Conservation (phyloP, 495 filamentous ascomycete genomes). For the Paragyromitra xinjiangensis region DNA sequence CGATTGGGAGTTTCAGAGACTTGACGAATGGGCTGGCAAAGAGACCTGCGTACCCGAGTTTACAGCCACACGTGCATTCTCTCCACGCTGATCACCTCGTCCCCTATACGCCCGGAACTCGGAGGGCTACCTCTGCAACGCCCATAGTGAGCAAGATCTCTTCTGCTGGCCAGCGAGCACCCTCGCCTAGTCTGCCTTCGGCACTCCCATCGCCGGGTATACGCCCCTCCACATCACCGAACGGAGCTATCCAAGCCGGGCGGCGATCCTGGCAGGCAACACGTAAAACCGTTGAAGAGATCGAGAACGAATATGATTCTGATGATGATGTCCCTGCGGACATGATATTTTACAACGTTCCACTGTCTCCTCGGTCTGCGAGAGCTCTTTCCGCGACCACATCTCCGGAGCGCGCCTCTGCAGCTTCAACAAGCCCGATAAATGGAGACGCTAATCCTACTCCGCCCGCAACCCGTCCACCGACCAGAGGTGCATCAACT, state of each 20-base stretch:
- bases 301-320: slow-evolving; percentile 83
- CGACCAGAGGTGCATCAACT: slow-evolving; percentile 55
- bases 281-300: slow-evolving; percentile 77
- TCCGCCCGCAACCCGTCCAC: slow-evolving; percentile 40
- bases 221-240: slow-evolving; percentile 58
- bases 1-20: slow-evolving; percentile 53
- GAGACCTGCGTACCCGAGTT: slow-evolving; percentile 40
- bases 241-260: slow-evolving; percentile 56
- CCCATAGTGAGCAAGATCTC: slow-evolving; percentile 23
- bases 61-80: slow-evolving; percentile 46
- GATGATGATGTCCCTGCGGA: slow-evolving; percentile 95
- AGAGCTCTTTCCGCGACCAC: slow-evolving; percentile 48
- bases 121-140: slow-evolving; percentile 19
- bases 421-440: neutral
- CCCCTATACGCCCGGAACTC: slow-evolving; percentile 41
- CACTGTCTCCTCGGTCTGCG: slow-evolving; percentile 83
- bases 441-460: slow-evolving; percentile 39
- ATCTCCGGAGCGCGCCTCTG: slow-evolving; percentile 48
- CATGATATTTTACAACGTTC: slow-evolving; percentile 90
- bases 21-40: slow-evolving; percentile 56
- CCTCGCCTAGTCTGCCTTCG: slow-evolving; percentile 44
- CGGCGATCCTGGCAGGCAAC: slow-evolving; percentile 74
- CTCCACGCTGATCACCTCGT: slow-evolving; percentile 47
- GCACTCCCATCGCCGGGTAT: slow-evolving; percentile 30
- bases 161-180: slow-evolving; percentile 6